phyloP scores from a whole-genome alignment of 2,329 filamentous ascomycete species.

The Aspergillus ochraceus region DNA sequence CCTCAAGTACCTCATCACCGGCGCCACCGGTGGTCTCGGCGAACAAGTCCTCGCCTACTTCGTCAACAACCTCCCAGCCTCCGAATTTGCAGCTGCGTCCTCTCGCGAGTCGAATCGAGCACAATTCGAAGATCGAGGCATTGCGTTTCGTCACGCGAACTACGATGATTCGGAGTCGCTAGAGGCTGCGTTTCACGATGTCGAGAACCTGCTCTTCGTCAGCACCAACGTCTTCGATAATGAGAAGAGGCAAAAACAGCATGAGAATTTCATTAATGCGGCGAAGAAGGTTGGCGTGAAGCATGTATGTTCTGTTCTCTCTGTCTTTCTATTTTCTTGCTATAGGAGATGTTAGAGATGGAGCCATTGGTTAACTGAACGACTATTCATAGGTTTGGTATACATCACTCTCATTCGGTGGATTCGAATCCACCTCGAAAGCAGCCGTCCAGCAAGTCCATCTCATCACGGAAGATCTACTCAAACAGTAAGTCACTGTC shows the following conservation, averaged over 20 bases:
- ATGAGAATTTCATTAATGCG: conserved; percentile 54
- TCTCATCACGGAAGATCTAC: conserved; percentile 56
- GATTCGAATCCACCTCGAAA: conserved; percentile 37
- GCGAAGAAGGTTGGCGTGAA: conserved; percentile 53
- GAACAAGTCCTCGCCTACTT: conserved; percentile 35
- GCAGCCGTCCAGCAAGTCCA: conserved; percentile 61
- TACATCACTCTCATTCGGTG: conserved; percentile 60
- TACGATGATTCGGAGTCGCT: conserved; percentile 53
- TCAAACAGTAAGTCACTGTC: conserved; percentile 35
- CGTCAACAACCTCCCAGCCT: conserved; percentile 36
- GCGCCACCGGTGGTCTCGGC: conserved; percentile 40
- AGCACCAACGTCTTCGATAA: conserved; percentile 54
- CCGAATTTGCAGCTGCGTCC: conserved; percentile 53
- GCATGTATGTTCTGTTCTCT: conserved; percentile 40
- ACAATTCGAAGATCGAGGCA: conserved; percentile 43
- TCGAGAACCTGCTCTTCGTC: conserved; percentile 59
- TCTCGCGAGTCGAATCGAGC: conserved; percentile 45
- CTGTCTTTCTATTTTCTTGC: not conserved
- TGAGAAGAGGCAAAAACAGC: conserved; percentile 49
- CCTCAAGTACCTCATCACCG: conserved; percentile 40
- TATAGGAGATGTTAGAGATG: too few relatives aligned
- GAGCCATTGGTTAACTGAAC: not conserved
- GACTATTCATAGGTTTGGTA: conserved; percentile 49
- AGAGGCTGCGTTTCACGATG: conserved; percentile 49
- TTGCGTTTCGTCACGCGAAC: conserved; percentile 52